Percentiles rank a stretch among this genome's conserved stretches.
Conservation (phyloP, 495 filamentous ascomycete genomes). For the Lichina pygmaea region DNA sequence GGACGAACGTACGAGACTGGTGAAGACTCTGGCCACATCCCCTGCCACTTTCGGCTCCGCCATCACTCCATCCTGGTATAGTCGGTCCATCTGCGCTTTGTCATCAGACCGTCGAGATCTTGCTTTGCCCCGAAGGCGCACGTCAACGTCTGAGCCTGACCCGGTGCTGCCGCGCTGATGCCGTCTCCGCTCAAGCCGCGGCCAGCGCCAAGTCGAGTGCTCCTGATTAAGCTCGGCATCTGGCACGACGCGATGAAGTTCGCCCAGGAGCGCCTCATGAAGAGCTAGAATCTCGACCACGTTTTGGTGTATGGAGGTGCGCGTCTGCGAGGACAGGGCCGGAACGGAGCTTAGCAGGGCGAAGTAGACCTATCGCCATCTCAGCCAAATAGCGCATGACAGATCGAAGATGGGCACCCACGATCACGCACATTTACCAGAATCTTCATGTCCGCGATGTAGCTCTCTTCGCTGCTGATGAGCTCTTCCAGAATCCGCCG, state of each 20-base stretch:
- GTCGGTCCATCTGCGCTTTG: not conserved
- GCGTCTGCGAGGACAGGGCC: conserved; percentile 23
- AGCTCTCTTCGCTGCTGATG: conserved; percentile 62
- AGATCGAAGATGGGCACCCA: conserved; percentile 1
- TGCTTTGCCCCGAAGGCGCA: not conserved
- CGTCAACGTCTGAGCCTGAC: too few relatives aligned
- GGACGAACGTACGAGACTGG: conserved; percentile 29
- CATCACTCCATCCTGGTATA: conserved; percentile 11
- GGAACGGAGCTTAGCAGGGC: conserved; percentile 34
- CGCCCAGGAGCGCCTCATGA: conserved; percentile 40
- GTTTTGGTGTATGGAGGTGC: conserved; percentile 35
- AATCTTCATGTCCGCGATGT: conserved; percentile 64
- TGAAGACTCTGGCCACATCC: conserved; percentile 53
- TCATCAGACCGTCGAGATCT: not conserved
- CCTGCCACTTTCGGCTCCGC: conserved; percentile 46
- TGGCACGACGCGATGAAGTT: conserved; percentile 32
- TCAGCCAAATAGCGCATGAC: conserved; percentile 2
- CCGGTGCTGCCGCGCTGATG: not conserved
- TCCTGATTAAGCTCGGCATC: conserved; percentile 15
- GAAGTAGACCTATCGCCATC: conserved; percentile 28
- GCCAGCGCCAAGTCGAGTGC: not conserved
- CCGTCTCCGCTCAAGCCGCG: not conserved
- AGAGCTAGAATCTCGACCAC: conserved; percentile 41
- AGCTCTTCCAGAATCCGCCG: conserved; percentile 62
- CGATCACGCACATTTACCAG: conserved; percentile 37